Percentiles rank a stretch among this genome's conserved stretches.
phyloP scores from a whole-genome alignment of 1,284 basidiomycete genomes.

The Trichosporon inkin region DNA sequence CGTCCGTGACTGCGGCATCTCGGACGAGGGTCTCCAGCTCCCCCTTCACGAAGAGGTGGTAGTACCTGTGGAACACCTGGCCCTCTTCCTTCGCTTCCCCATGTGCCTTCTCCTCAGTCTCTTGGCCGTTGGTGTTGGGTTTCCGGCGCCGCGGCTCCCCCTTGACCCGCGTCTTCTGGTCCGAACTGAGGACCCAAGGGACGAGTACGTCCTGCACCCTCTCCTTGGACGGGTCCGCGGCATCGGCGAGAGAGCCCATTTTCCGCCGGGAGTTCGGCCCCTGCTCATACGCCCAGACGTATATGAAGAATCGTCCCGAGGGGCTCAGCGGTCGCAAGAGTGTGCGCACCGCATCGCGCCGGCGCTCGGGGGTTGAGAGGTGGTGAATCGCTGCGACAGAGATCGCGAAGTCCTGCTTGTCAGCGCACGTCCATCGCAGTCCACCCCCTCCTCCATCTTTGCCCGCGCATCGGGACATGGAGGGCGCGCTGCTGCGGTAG shows the following conservation, averaged over 20 bases:
- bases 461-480: background rate
- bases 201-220: slow-evolving; percentile 64
- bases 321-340: slow-evolving; percentile 60
- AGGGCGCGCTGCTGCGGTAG: background rate
- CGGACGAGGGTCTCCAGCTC: slow-evolving; percentile 65
- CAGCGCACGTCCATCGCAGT: background rate
- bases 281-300: slow-evolving; percentile 98
- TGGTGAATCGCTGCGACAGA: slow-evolving; percentile 95
- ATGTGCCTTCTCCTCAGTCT: background rate
- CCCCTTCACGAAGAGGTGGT: slow-evolving; percentile 82
- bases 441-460: background rate
- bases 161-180: slow-evolving; percentile 20
- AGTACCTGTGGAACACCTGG: slow-evolving; percentile 74
- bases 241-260: slow-evolving; percentile 51
- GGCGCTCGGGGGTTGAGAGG: slow-evolving; percentile 69
- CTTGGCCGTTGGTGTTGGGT: background rate
- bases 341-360: slow-evolving; percentile 68
- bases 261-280: slow-evolving; percentile 70
- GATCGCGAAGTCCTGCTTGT: slow-evolving; percentile 77
- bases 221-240: slow-evolving; percentile 28
- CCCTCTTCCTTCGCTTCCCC: background rate
- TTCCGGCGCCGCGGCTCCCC: slow-evolving; percentile 3
- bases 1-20: slow-evolving; percentile 61
- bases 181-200: slow-evolving; percentile 58
- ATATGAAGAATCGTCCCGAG: slow-evolving; percentile 67